Evolutionary conservation across 805 yeast species (phyloP).

Genomic region (Candida easanensis): DNA sequence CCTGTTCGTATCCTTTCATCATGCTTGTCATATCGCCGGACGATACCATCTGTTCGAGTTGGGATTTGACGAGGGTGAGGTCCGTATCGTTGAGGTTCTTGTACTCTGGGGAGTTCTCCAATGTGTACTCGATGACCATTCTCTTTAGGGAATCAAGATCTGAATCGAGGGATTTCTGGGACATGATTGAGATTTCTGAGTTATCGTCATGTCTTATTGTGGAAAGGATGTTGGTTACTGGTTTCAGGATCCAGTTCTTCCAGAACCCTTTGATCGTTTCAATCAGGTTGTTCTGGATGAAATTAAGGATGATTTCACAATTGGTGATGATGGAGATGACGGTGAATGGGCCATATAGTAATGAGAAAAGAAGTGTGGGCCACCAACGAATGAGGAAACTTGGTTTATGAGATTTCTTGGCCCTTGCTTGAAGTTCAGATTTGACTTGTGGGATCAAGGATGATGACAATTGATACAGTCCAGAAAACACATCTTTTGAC

Average conservation of each 20-base stretch:
- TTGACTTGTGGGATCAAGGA: slow-evolving; percentile 1
- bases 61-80: slow-evolving; percentile 17
- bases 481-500: neutral
- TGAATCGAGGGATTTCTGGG: slow-evolving; percentile 72
- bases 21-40: slow-evolving; percentile 79
- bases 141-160: slow-evolving; percentile 80
- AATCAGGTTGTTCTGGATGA: slow-evolving; percentile 56
- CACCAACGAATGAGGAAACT: slow-evolving; percentile 52
- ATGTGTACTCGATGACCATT: slow-evolving; percentile 76
- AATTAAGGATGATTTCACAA: slow-evolving; percentile 49
- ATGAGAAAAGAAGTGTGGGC: slow-evolving; percentile 49
- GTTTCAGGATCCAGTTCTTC: slow-evolving; percentile 81
- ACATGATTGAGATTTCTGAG: slow-evolving; percentile 70
- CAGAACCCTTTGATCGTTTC: slow-evolving; percentile 68
- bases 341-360: slow-evolving; percentile 54
- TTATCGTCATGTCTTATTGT: slow-evolving; percentile 84
- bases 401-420: slow-evolving; percentile 31
- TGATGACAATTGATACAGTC: slow-evolving; percentile 2
- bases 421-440: neutral
- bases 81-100: slow-evolving; percentile 5
- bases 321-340: slow-evolving; percentile 44
- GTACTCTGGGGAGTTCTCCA: slow-evolving; percentile 31
- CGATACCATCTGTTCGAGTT: slow-evolving; percentile 48
- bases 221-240: slow-evolving; percentile 64
- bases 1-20: slow-evolving; percentile 77